Evolutionary conservation across 2,329 filamentous ascomycete species (phyloP).

Genomic region (Botrytis byssoidea): DNA sequence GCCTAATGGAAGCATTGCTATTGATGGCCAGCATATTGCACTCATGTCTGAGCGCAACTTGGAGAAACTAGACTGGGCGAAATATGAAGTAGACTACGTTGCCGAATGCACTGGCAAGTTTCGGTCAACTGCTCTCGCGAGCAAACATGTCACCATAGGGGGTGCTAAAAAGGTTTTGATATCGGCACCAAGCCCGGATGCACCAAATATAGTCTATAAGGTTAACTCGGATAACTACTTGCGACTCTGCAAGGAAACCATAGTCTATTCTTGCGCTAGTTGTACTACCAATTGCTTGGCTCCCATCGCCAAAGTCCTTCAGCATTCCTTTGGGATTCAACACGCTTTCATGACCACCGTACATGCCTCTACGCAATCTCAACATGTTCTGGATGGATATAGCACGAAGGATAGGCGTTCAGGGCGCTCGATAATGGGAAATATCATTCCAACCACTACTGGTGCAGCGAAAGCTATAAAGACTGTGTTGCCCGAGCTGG

Average conservation of each 20-base stretch:
- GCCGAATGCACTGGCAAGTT: background rate
- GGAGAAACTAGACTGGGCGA: background rate
- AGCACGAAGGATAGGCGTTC: background rate
- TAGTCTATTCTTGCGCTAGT: background rate
- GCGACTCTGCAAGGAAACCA: background rate
- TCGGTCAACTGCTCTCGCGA: background rate
- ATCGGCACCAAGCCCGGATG: background rate
- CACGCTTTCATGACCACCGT: background rate
- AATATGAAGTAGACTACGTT: background rate
- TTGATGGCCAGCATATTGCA: background rate
- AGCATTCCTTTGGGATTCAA: background rate
- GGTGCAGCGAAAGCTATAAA: background rate
- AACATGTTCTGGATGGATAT: background rate
- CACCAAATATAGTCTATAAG: background rate
- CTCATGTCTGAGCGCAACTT: background rate
- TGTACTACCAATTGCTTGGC: background rate
- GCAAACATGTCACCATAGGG: background rate
- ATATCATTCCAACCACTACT: background rate
- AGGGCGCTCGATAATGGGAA: background rate
- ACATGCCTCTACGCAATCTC: background rate
- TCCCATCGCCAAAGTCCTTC: background rate
- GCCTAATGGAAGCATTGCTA: background rate
- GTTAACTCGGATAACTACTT: background rate
- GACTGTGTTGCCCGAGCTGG: background rate
- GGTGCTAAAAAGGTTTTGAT: background rate